Conservation (phyloP, 1,284 basidiomycete species). For the Ustilago hordei region DNA sequence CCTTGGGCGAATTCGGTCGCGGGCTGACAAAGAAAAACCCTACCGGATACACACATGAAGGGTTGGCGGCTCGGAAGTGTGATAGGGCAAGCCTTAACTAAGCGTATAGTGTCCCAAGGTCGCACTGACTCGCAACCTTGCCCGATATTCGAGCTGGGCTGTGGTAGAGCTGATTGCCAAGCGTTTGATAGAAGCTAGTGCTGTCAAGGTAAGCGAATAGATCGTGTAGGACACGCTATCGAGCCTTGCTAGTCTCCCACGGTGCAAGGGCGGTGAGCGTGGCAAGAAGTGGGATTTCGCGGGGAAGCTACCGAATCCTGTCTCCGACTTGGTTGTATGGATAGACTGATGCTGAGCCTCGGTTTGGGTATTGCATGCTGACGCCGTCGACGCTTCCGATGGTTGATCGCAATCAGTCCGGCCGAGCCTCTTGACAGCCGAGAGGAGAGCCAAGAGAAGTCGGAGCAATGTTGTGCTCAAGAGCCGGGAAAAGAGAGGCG, state of each 20-base stretch:
- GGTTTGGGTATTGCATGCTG: background rate
- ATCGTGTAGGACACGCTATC: conserved; percentile 15
- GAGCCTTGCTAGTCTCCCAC: conserved; percentile 22
- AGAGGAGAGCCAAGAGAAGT: background rate
- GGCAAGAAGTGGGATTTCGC: conserved; percentile 9
- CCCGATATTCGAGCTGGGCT: too few species aligned
- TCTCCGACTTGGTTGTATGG: background rate
- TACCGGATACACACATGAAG: background rate
- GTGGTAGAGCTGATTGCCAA: background rate
- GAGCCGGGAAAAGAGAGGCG: background rate
- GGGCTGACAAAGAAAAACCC: background rate
- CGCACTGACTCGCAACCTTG: background rate
- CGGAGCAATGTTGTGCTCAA: too few species aligned
- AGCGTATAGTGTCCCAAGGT: background rate
- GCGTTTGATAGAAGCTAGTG: background rate
- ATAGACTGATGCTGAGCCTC: background rate
- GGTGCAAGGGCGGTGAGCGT: conserved; percentile 12
- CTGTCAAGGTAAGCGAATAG: conserved; percentile 18
- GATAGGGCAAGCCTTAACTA: background rate
- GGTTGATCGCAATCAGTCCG: background rate
- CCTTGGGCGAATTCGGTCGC: background rate
- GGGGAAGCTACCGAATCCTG: background rate
- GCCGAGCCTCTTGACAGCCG: background rate
- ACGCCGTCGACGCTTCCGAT: background rate
- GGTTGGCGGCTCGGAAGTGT: background rate